A percentile compares a stretch with the other conserved stretches of the same genome.
Evolutionary conservation across 257 asterid species (phyloP).

Genomic region (Solanum neorickii): DNA sequence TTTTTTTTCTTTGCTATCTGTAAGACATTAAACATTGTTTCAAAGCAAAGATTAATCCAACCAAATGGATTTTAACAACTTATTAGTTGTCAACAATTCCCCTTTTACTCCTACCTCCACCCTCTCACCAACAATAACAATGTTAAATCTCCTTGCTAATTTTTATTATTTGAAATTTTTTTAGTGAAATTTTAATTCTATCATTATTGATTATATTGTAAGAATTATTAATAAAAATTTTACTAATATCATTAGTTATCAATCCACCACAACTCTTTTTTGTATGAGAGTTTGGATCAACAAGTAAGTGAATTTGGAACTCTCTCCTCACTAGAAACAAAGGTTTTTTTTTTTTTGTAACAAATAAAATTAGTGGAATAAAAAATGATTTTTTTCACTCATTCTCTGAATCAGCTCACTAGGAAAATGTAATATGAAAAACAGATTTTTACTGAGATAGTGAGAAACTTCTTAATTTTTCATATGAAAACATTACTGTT

Average conservation of each 20-base stretch:
- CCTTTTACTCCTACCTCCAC: neutral
- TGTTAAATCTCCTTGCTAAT: neutral
- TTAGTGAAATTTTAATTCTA: neutral
- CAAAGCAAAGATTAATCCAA: slow-evolving; percentile 39
- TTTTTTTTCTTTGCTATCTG: neutral
- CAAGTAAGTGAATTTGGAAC: neutral
- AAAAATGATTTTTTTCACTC: too few species aligned
- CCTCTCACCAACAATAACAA: neutral
- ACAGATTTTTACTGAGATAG: too few species aligned
- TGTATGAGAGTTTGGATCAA: too few species aligned
- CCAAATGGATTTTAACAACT: slow-evolving; percentile 1
- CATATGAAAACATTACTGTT: neutral
- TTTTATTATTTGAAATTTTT: neutral
- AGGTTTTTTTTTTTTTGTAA: too few species aligned
- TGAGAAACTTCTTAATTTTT: too few species aligned
- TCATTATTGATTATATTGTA: neutral
- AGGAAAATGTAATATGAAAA: too few species aligned
- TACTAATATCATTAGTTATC: neutral
- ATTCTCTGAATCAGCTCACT: neutral
- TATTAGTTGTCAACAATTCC: neutral
- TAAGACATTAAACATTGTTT: slow-evolving; percentile 25
- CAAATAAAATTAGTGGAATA: neutral
- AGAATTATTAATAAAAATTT: neutral
- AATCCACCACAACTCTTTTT: neutral
- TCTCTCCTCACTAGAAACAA: neutral